phyloP scores from a whole-genome alignment of 768 basidiomycete genomes.

The Pleurotus djamor region DNA sequence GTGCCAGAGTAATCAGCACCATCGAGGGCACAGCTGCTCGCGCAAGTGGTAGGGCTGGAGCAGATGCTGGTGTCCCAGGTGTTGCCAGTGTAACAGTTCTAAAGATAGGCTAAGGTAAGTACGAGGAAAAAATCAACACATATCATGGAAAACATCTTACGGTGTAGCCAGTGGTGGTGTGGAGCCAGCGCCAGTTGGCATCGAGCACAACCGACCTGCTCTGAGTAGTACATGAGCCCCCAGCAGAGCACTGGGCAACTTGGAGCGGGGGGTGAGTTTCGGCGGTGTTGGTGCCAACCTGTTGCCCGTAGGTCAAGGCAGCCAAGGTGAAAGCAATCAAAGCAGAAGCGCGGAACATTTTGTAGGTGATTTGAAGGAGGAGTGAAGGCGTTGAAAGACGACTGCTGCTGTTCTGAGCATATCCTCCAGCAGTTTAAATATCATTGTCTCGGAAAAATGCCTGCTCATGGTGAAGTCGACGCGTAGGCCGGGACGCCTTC shows the following conservation, averaged over 20 bases:
- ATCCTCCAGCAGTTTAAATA: not conserved
- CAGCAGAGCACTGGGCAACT: conserved; percentile 1
- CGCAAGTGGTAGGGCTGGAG: conserved; percentile 21
- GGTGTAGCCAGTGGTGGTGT: conserved; percentile 12
- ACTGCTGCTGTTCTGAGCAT: not conserved
- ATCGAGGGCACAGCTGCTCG: conserved; percentile 16
- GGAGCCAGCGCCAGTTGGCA: conserved; percentile 8
- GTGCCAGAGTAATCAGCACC: conserved; percentile 30
- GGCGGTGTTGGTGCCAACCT: conserved; percentile 5
- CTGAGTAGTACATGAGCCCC: not conserved
- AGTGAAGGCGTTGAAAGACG: not conserved
- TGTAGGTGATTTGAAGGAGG: not conserved
- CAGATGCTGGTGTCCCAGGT: conserved; percentile 34
- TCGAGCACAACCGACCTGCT: conserved; percentile 5
- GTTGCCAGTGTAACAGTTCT: conserved; percentile 35
- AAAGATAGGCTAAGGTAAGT: not conserved
- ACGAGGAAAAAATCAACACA: too few relatives aligned
- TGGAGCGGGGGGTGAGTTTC: conserved; percentile 2
- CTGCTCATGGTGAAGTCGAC: not conserved
- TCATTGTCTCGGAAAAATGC: not conserved
- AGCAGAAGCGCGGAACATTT: conserved; percentile 4
- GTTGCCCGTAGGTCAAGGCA: conserved; percentile 3
- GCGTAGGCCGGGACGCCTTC: not conserved
- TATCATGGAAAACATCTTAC: not conserved
- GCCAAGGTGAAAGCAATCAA: conserved; percentile 4